Evolutionary conservation across 1,284 basidiomycete species (phyloP).

Genomic region (Somion occarium): DNA sequence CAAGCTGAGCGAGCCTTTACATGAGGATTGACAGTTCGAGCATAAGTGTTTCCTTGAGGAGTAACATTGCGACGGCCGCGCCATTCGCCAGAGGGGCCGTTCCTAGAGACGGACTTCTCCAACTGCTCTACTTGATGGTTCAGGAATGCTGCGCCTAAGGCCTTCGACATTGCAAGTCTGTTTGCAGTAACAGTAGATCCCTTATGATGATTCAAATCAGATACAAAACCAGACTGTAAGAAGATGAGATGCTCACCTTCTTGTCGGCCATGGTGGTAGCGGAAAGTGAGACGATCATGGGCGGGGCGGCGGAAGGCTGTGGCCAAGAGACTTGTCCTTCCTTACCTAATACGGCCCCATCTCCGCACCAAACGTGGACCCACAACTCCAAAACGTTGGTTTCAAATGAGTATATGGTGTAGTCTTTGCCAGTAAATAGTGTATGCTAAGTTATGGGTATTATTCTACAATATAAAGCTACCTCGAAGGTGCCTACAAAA

Average conservation of each 20-base stretch:
- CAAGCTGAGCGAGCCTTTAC: conserved; percentile 12
- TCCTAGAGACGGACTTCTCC: conserved; percentile 61
- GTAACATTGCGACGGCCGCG: conserved; percentile 27
- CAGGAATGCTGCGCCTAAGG: conserved; percentile 77
- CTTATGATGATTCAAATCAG: conserved; percentile 3
- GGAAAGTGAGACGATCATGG: neutral
- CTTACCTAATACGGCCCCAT: neutral
- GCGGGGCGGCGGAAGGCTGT: neutral
- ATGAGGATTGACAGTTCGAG: conserved; percentile 3
- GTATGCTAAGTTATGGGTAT: too few relatives aligned
- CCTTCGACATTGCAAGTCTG: conserved; percentile 75
- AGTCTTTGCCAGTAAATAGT: too few relatives aligned
- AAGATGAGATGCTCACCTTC: conserved; percentile 7
- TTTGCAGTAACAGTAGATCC: conserved; percentile 29
- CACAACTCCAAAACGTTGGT: neutral
- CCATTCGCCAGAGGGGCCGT: conserved; percentile 53
- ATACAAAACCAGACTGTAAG: neutral
- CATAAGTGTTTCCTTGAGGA: conserved; percentile 3
- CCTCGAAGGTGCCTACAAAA: too few relatives aligned
- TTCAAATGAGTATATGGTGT: too few relatives aligned
- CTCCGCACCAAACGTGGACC: neutral
- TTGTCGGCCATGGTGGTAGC: conserved; percentile 12
- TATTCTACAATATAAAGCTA: too few relatives aligned
- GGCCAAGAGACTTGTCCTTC: neutral
- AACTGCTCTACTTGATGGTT: conserved; percentile 81